Percentiles rank a stretch among this genome's conserved stretches.
Evolutionary conservation across 2,329 filamentous ascomycete genomes (phyloP).

Genomic region (Calonectria ilicicola): DNA sequence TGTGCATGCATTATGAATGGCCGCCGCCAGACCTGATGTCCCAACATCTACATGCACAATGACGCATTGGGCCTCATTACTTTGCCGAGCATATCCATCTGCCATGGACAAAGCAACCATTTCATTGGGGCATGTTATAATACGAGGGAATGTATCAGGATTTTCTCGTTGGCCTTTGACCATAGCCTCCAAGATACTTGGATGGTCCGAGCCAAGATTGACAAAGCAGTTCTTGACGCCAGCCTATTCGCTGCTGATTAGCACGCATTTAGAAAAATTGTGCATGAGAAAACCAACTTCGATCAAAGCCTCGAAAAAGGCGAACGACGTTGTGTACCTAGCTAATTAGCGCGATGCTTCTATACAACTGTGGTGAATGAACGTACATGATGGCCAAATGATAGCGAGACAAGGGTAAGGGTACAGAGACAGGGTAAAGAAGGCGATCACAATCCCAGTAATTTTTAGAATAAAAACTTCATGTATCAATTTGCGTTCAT

Average conservation of each 20-base stretch:
- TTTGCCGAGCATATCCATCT: conserved; percentile 80
- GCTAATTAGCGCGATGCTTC: neutral
- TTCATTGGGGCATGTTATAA: conserved; percentile 85
- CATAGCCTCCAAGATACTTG: conserved; percentile 82
- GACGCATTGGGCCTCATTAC: conserved; percentile 78
- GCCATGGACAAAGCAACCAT: conserved; percentile 89
- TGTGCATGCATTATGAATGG: conserved; percentile 81
- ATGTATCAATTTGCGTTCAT: neutral
- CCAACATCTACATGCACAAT: conserved; percentile 85
- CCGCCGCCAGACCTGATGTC: conserved; percentile 80
- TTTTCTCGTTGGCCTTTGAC: conserved; percentile 78
- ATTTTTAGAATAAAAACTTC: neutral
- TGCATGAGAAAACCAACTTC: neutral
- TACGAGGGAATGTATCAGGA: conserved; percentile 72
- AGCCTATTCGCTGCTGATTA: conserved; percentile 43
- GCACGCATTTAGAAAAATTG: neutral
- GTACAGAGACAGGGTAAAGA: neutral
- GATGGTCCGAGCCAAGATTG: conserved; percentile 77
- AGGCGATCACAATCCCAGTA: neutral
- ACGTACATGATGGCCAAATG: neutral
- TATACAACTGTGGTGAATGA: neutral
- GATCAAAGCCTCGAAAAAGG: conserved; percentile 8
- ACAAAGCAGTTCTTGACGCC: conserved; percentile 70
- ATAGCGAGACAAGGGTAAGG: neutral
- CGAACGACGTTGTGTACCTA: conserved; percentile 9